A percentile compares a stretch with the other conserved stretches of the same genome.
Conservation (phyloP, 2,329 filamentous ascomycete genomes). For the Hypomyces rosellus region DNA sequence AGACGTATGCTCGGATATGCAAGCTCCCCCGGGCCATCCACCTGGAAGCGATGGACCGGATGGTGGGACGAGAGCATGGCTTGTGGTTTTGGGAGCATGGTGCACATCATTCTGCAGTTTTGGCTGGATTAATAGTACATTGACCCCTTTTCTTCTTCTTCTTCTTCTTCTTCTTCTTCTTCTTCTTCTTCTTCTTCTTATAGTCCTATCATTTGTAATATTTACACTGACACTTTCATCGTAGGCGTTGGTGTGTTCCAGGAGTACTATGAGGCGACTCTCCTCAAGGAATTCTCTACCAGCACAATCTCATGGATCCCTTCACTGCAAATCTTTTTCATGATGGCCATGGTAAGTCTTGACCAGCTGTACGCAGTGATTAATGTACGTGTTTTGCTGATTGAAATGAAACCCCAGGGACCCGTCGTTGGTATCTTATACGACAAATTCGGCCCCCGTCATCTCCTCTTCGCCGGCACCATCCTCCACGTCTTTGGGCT, state of each 20-base stretch:
- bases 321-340: conserved; percentile 48
- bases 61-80: conserved; percentile 30
- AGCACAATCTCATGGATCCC: conserved; percentile 58
- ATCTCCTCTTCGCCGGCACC: conserved; percentile 45
- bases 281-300: conserved; percentile 41
- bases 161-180: too few relatives aligned
- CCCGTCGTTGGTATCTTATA: conserved; percentile 57
- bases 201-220: too few relatives aligned
- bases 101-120: conserved; percentile 36
- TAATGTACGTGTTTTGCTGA: conserved; percentile 2
- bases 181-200: too few relatives aligned
- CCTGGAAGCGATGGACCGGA: conserved; percentile 12
- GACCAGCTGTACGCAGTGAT: neutral
- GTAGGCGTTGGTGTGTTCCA: conserved; percentile 48
- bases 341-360: conserved; percentile 39
- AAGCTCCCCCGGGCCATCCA: neutral
- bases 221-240: neutral
- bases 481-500: conserved; percentile 54
- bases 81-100: conserved; percentile 34
- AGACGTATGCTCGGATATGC: neutral
- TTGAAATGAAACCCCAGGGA: conserved; percentile 29
- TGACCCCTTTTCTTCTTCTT: too few relatives aligned
- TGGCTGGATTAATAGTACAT: conserved; percentile 41
- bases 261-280: conserved; percentile 48
- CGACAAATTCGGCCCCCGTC: conserved; percentile 56